Conservation (phyloP, 2,329 filamentous ascomycete genomes). For the Aspergillus ustus region DNA sequence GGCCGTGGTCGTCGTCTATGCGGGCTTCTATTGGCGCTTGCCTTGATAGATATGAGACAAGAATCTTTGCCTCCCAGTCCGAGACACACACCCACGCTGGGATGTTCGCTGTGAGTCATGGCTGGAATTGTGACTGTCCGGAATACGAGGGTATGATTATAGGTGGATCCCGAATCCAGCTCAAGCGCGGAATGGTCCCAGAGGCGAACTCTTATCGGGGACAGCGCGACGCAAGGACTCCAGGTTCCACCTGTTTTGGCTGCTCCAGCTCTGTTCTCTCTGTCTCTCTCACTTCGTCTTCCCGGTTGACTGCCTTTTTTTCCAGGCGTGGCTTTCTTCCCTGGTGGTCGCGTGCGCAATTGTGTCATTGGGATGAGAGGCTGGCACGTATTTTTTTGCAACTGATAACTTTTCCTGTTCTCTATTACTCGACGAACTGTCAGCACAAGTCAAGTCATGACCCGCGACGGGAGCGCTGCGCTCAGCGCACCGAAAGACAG, state of each 20-base stretch:
- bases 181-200: conserved; percentile 2
- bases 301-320: background rate
- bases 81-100: background rate
- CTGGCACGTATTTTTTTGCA: background rate
- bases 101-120: conserved; percentile 12
- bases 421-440: background rate
- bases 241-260: background rate
- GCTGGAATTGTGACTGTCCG: background rate
- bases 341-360: background rate
- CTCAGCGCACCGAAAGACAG: conserved; percentile 33
- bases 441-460: conserved; percentile 28
- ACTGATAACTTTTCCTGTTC: background rate
- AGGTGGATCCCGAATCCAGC: conserved; percentile 9
- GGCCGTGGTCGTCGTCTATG: background rate
- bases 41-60: background rate
- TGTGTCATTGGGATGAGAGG: conserved; percentile 6
- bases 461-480: conserved; percentile 33
- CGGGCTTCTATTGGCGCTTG: background rate
- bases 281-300: conserved; percentile 1
- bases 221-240: background rate
- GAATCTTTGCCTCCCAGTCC: background rate
- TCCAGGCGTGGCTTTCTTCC: background rate
- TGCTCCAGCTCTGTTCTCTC: conserved; percentile 8
- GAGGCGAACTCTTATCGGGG: conserved; percentile 12
- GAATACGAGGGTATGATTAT: background rate